phyloP scores from a whole-genome alignment of 768 basidiomycete genomes.

The Xerocomus spinulosus region DNA sequence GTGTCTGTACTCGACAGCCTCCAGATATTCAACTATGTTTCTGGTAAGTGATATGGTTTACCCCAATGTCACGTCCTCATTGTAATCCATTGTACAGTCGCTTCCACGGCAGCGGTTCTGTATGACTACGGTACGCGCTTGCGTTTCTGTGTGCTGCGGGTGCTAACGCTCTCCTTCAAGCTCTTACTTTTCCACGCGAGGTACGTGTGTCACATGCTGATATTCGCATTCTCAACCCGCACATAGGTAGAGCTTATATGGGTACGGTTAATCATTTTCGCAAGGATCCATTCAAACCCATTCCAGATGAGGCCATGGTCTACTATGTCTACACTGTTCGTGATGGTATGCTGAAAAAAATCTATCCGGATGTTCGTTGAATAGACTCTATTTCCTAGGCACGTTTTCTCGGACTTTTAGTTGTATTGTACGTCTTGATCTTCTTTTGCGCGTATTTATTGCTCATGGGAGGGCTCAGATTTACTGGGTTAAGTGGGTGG shows the following conservation, averaged over 20 bases:
- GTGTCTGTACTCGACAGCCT: too few species aligned
- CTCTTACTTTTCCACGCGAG: conserved; percentile 7
- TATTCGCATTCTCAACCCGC: background rate
- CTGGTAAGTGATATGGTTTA: too few species aligned
- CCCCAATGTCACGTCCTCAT: too few species aligned
- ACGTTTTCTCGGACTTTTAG: conserved; percentile 7
- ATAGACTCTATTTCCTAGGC: background rate
- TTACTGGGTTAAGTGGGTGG: background rate
- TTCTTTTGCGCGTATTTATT: background rate
- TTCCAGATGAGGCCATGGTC: conserved; percentile 11
- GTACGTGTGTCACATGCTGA: background rate
- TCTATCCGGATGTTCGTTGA: background rate
- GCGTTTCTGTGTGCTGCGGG: too few species aligned
- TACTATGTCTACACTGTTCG: conserved; percentile 5
- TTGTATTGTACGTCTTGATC: conserved; percentile 3
- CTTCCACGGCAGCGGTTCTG: too few species aligned
- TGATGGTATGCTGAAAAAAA: conserved; percentile 2
- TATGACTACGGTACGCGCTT: too few species aligned
- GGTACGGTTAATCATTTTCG: conserved; percentile 1
- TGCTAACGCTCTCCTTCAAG: background rate
- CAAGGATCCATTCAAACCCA: background rate
- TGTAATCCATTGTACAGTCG: too few species aligned
- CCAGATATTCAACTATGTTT: too few species aligned
- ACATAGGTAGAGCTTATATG: conserved; percentile 9
- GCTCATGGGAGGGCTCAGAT: conserved; percentile 1